Evolutionary conservation across 176 grass and related monocot species (phyloP).

Genomic region (Ampelocalamus luodianensis): DNA sequence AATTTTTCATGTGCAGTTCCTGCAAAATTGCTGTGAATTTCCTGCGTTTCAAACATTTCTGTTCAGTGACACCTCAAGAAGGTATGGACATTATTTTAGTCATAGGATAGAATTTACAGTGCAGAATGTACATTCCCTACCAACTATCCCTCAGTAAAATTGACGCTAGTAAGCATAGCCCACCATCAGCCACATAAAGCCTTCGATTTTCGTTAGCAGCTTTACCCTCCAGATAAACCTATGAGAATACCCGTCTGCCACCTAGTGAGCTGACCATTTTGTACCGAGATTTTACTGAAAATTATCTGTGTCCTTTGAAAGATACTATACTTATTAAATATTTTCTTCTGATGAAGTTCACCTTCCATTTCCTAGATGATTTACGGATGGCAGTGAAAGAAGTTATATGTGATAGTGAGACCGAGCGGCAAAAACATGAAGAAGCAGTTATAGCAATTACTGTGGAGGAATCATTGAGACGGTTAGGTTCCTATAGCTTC

Average conservation of each 20-base stretch:
- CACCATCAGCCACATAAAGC: conserved; percentile 1
- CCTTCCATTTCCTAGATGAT: conserved; percentile 58
- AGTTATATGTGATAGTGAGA: conserved; percentile 76
- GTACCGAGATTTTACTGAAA: background rate
- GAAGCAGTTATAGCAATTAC: conserved; percentile 89
- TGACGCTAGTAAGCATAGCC: background rate
- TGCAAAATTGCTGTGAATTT: background rate
- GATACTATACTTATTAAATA: conserved; percentile 4
- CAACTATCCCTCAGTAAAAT: background rate
- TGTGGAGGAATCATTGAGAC: conserved; percentile 85
- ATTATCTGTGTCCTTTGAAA: conserved; percentile 4
- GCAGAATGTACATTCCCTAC: background rate
- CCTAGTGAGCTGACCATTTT: background rate
- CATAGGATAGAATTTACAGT: conserved; percentile 13
- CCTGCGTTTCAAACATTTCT: background rate
- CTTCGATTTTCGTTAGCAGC: background rate
- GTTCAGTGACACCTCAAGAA: background rate
- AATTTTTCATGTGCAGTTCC: background rate
- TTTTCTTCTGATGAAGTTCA: conserved; percentile 9
- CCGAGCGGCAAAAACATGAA: conserved; percentile 67
- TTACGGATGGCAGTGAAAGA: conserved; percentile 91
- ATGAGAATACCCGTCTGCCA: conserved; percentile 10
- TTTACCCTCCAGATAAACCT: background rate
- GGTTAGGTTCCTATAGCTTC: conserved; percentile 51
- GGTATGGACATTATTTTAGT: background rate